phyloP scores from a whole-genome alignment of 257 asterid genomes.

The Solanum acaule region DNA sequence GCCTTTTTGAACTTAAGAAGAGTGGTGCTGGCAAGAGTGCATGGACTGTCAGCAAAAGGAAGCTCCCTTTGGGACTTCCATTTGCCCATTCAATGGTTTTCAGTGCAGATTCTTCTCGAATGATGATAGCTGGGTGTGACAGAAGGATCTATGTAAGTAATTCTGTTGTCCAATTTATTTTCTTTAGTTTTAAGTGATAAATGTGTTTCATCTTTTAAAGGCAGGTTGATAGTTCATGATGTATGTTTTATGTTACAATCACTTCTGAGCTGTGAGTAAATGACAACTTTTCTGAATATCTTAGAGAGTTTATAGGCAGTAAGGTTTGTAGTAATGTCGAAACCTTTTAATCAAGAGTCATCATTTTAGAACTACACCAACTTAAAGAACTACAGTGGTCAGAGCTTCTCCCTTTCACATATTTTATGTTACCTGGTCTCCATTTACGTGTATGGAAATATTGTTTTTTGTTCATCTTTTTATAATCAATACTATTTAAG shows the following conservation, averaged over 20 bases:
- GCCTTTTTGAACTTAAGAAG: slow-evolving; percentile 63
- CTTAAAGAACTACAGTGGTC: background rate
- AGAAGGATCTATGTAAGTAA: slow-evolving; percentile 67
- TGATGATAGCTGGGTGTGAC: slow-evolving; percentile 83
- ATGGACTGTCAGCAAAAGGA: slow-evolving; percentile 59
- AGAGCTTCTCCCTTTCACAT: background rate
- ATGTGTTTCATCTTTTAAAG: background rate
- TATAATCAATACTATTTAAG: too few species aligned
- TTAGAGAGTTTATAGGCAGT: background rate
- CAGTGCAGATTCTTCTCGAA: slow-evolving; percentile 72
- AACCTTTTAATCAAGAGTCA: background rate
- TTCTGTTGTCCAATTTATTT: background rate
- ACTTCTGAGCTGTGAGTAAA: background rate
- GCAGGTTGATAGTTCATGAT: background rate
- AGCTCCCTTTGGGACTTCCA: slow-evolving; percentile 58
- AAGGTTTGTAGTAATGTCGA: background rate
- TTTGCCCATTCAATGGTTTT: slow-evolving; percentile 81
- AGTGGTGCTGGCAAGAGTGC: slow-evolving; percentile 35
- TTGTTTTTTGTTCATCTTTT: background rate
- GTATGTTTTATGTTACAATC: background rate
- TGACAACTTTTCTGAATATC: background rate
- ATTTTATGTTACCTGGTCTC: background rate
- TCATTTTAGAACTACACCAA: background rate
- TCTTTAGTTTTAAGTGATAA: background rate
- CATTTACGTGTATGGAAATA: background rate